Conservation (phyloP, 176 grass and related monocot species). For the Ananas comosus region DNA sequence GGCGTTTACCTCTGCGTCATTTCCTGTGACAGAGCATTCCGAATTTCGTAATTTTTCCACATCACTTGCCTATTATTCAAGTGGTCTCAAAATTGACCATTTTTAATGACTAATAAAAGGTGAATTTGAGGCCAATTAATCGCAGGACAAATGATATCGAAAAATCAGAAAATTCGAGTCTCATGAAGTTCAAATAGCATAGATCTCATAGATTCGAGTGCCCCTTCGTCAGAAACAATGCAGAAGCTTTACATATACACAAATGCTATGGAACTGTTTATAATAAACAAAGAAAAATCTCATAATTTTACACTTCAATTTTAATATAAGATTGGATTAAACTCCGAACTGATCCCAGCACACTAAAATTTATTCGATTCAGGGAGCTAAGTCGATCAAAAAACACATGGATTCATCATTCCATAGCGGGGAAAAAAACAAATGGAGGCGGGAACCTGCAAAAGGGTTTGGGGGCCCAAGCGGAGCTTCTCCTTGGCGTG, state of each 20-base stretch:
- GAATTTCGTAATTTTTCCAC: no score
- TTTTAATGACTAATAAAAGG: not conserved
- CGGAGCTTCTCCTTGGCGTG: constrained; percentile 86
- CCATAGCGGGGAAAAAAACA: not conserved
- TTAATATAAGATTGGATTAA: not conserved
- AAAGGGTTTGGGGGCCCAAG: constrained; percentile 39
- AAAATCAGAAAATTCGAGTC: no score
- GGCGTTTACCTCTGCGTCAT: no score
- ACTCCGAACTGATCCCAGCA: no score
- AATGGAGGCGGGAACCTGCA: constrained; percentile 33
- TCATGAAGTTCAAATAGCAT: no score
- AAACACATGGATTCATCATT: not conserved
- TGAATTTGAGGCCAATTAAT: no score
- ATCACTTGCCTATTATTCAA: no score
- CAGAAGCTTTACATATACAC: not conserved
- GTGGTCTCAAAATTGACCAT: not conserved
- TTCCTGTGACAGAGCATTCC: no score
- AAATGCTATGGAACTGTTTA: not conserved
- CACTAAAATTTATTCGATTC: no score
- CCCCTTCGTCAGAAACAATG: no score
- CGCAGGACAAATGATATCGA: no score
- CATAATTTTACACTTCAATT: not conserved
- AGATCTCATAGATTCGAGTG: no score
- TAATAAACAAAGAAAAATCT: not conserved
- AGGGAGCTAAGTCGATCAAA: not conserved